Evolutionary conservation across 768 basidiomycete species (phyloP), one percentile per base, ranked within the genome.

Genomic region (Guyanaporus albipodus): DNA sequence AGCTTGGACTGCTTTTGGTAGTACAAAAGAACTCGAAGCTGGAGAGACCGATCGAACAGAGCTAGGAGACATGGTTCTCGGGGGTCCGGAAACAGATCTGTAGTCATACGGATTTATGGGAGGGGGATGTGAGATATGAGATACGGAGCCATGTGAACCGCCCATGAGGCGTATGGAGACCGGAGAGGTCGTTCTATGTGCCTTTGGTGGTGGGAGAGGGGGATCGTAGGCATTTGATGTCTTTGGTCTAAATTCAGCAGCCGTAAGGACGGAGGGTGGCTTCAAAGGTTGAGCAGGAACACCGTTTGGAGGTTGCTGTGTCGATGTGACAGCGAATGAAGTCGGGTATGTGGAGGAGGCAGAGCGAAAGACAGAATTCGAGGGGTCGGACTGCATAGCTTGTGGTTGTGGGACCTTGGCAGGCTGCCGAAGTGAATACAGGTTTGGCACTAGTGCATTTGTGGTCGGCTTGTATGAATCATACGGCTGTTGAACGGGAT

Each of bases 201-300:
- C 64, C 48, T 70, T 75, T 15, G 70, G 64, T 1, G 80, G 73
- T 31, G 78, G 78, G 48, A 88, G 77, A 26, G 87, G 86, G 3
- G 87, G 87, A 55, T 89, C 87, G 55, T 87, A 89, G 2, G 86
- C 87, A 53, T 87, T 85, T 12, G 70, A 72, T 27, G 79, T 64
- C 66, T 80, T 86, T 19, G 83, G 83, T 40, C 85, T 74, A 49
- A 70, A 79, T n/a, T 82, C 57, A 23, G 73, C 61, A 2, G 75
- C 66, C 3, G 74, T 64, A 15, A 73, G 69, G 6, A 64, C 51
- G 4, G 73, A 67, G 23, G 72, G 58, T 2, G 43, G 48, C 34
- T 60, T 55, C 18, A 72, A 57, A 33, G 65, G 57, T 22, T 67
- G 62, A 43, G 62, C 40, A 26, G 64, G 43, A 36, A 54, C 31